These are phyloP conservation scores for Prunus dulcis DNA, from an alignment of 306 rosid genomes.

Conservation along the genomic window DNA sequence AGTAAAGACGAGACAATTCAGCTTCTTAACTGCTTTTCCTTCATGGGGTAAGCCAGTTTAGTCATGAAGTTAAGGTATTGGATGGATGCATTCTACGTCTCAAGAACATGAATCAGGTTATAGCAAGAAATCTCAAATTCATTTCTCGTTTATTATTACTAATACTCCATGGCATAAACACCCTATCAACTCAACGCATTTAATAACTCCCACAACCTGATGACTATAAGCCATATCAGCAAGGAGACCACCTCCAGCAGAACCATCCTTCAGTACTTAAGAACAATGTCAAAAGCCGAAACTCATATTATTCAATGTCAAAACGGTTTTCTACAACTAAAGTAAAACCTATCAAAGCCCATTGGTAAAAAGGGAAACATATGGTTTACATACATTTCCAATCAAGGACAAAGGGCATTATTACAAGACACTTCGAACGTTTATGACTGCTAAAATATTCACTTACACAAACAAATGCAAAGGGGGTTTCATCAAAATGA, in stretches of 20 bases:
- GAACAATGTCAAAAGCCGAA: background rate
- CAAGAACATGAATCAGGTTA: background rate
- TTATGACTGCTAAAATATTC: background rate
- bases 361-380: background rate
- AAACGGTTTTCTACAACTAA: background rate
- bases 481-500: background rate
- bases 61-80: background rate
- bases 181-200: background rate
- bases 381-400: background rate
- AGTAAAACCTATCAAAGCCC: background rate
- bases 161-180: background rate
- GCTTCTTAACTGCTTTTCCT: background rate
- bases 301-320: background rate
- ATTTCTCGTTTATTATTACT: background rate
- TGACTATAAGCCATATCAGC: background rate
- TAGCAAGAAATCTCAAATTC: background rate
- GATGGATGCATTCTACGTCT: background rate
- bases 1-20: background rate
- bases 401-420: background rate
- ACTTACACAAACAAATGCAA: background rate
- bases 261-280: background rate
- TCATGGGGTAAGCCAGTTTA: background rate
- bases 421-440: background rate
- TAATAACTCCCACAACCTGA: background rate
- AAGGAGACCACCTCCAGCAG: background rate